phyloP scores from a whole-genome alignment of 768 basidiomycete species.

The Tulasnella sp. region DNA sequence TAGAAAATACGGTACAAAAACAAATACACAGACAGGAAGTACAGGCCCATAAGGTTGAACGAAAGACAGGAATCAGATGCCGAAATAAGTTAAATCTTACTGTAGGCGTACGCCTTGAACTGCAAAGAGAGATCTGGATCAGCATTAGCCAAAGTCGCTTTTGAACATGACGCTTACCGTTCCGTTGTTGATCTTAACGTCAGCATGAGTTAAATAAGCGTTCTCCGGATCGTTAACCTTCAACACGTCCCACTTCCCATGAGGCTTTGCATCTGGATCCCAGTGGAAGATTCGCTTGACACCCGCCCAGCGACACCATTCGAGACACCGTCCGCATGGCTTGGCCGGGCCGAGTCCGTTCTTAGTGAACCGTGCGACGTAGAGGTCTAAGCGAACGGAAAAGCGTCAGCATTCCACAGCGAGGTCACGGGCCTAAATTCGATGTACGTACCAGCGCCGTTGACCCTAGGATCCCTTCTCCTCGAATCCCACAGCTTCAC shows the following conservation, averaged over 20 bases:
- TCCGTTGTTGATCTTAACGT: slow-evolving; percentile 21
- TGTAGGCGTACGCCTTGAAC: neutral
- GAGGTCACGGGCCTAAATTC: neutral
- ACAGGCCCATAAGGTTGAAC: neutral
- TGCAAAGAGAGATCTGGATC: neutral
- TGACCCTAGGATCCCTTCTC: slow-evolving; percentile 44
- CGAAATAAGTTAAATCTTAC: neutral
- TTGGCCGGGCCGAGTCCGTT: slow-evolving; percentile 50
- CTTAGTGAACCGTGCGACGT: slow-evolving; percentile 52
- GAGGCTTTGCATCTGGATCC: slow-evolving; percentile 10
- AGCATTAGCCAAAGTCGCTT: neutral
- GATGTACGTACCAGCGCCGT: slow-evolving; percentile 41
- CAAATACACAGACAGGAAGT: neutral
- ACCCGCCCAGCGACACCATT: slow-evolving; percentile 58
- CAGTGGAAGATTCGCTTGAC: slow-evolving; percentile 55
- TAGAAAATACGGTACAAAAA: neutral
- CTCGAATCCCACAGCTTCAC: slow-evolving; percentile 30
- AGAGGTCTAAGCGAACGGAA: slow-evolving; percentile 42
- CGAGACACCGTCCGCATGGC: slow-evolving; percentile 56
- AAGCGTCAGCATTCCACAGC: neutral
- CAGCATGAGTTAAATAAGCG: slow-evolving; percentile 23
- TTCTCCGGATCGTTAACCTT: slow-evolving; percentile 30
- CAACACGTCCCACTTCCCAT: slow-evolving; percentile 26
- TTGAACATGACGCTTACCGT: neutral
- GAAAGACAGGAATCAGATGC: neutral